These are phyloP conservation scores for Scorias spongiosa DNA, from an alignment of 2,329 filamentous ascomycete species.

Conservation along the genomic window DNA sequence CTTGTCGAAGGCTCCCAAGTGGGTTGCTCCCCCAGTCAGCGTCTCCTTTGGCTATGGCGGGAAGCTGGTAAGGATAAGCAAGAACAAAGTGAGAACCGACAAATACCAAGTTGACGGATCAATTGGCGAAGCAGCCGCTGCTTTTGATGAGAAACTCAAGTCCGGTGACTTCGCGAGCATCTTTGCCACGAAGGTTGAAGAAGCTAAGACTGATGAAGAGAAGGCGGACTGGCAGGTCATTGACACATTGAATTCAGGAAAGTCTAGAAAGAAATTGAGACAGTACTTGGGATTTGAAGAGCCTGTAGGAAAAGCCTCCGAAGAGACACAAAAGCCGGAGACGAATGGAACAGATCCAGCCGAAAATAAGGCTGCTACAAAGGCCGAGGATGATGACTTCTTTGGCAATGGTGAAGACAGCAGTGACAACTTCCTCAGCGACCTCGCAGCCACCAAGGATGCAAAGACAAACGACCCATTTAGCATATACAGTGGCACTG, in stretches of 20 bases:
- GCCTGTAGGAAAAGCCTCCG: conserved; percentile 31
- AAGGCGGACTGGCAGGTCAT: conserved; percentile 95
- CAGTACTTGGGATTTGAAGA: conserved; percentile 76
- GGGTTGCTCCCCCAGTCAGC: conserved; percentile 72
- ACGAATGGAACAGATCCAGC: conserved; percentile 26
- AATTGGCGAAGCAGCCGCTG: conserved; percentile 68
- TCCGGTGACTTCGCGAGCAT: conserved; percentile 63
- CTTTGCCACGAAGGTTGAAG: conserved; percentile 61
- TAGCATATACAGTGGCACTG: conserved; percentile 70
- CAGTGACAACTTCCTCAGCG: conserved; percentile 73
- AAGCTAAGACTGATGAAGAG: conserved; percentile 72
- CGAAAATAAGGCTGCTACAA: conserved; percentile 42
- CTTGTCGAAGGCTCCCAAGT: conserved; percentile 70
- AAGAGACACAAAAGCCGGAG: conserved; percentile 8
- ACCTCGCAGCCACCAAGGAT: conserved; percentile 73
- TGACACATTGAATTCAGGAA: conserved; percentile 69
- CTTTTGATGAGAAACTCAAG: conserved; percentile 71
- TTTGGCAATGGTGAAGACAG: conserved; percentile 48
- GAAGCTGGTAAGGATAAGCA: conserved; percentile 65
- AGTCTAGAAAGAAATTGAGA: conserved; percentile 71
- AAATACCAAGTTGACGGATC: conserved; percentile 79
- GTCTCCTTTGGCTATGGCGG: conserved; percentile 93
- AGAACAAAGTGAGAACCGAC: conserved; percentile 68
- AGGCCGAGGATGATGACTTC: conserved; percentile 38
- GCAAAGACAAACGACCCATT: conserved; percentile 92